Conservation (phyloP, 179 eudicot genomes). For the Beta corolliflora region DNA sequence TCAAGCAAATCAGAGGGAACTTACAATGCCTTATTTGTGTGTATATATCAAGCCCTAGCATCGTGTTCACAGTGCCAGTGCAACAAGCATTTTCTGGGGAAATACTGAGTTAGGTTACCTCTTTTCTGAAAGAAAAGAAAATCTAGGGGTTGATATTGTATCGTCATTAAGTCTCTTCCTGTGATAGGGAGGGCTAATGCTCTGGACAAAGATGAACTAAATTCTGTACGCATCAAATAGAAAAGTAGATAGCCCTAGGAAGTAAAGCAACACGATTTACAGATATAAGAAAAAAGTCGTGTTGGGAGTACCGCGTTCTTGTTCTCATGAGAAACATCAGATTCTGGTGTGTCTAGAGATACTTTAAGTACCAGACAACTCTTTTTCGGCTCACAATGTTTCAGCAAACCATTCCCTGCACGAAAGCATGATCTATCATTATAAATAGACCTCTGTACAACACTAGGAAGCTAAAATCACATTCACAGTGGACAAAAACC, state of each 20-base stretch:
- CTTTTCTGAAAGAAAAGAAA: too few species aligned
- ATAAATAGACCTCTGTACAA: background rate
- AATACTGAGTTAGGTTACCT: background rate
- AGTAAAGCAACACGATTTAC: background rate
- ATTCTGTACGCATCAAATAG: background rate
- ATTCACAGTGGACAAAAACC: constrained; percentile 1
- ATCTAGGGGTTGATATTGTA: background rate
- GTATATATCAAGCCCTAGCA: background rate
- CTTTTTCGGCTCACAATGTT: constrained; percentile 18
- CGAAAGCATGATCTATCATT: background rate
- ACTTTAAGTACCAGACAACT: constrained; percentile 21
- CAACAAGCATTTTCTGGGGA: background rate
- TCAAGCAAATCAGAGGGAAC: too few species aligned
- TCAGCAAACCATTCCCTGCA: constrained; percentile 31
- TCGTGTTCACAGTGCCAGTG: background rate
- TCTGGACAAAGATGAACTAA: background rate
- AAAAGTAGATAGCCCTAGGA: background rate
- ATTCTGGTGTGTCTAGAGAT: constrained; percentile 33
- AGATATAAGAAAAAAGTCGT: background rate
- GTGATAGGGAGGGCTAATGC: background rate
- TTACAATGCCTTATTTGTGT: too few species aligned
- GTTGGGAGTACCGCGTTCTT: constrained; percentile 32
- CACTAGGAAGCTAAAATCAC: background rate
- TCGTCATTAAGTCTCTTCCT: too few species aligned
- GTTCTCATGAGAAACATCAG: constrained; percentile 40